phyloP scores from a whole-genome alignment of 768 basidiomycete species.

The Tylopilus vinaceipallidus region DNA sequence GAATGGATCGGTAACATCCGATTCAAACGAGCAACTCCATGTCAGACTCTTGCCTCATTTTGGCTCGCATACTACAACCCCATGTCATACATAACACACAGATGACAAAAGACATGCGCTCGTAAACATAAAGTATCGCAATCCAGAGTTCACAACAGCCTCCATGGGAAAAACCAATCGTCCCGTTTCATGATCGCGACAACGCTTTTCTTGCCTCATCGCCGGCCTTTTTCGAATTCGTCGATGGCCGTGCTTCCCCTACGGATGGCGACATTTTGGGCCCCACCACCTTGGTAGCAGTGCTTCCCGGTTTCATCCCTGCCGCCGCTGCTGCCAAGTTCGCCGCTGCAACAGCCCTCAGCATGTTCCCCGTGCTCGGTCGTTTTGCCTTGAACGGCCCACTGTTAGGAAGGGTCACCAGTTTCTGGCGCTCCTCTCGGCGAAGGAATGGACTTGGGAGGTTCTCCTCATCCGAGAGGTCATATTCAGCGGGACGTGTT shows the following conservation, averaged over 20 bases:
- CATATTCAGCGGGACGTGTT: slow-evolving; percentile 48
- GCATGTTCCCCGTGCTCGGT: slow-evolving; percentile 48
- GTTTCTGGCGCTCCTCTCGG: slow-evolving; percentile 45
- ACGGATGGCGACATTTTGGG: slow-evolving; percentile 15
- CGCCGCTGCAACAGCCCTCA: slow-evolving; percentile 60
- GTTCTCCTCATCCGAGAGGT: slow-evolving; percentile 78
- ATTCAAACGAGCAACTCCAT: too few relatives aligned
- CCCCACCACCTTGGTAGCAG: slow-evolving; percentile 7
- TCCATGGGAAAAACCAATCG: background rate
- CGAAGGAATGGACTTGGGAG: slow-evolving; percentile 83
- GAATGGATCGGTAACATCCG: too few relatives aligned
- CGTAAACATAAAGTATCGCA: slow-evolving; percentile 9
- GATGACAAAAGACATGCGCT: slow-evolving; percentile 5
- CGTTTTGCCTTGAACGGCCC: slow-evolving; percentile 35
- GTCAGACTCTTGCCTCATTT: too few relatives aligned
- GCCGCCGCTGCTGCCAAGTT: slow-evolving; percentile 39
- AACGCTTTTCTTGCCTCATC: slow-evolving; percentile 42
- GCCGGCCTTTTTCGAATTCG: slow-evolving; percentile 46
- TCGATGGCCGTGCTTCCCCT: slow-evolving; percentile 36
- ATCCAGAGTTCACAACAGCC: slow-evolving; percentile 1
- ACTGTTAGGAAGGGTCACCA: slow-evolving; percentile 4
- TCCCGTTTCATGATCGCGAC: slow-evolving; percentile 12
- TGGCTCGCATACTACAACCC: too few relatives aligned
- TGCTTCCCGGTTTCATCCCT: slow-evolving; percentile 19
- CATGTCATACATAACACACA: slow-evolving; percentile 5